Percentiles rank a stretch among this genome's conserved stretches.
phyloP scores from a whole-genome alignment of 257 asterid species.

The Eustoma russellianum region DNA sequence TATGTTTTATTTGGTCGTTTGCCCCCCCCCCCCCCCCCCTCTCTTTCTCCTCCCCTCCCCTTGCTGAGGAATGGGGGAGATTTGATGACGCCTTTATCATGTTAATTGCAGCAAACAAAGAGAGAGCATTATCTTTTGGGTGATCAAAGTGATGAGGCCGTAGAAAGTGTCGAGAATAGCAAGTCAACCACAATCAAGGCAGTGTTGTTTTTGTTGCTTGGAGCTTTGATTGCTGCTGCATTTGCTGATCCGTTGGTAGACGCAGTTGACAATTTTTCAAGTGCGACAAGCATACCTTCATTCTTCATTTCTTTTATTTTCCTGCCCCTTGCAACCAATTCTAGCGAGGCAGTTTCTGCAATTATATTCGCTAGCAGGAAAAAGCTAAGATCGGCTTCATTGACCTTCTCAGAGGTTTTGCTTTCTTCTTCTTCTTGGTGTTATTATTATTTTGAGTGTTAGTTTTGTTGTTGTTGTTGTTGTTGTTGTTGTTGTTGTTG shows the following conservation, averaged over 20 bases:
- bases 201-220: conserved; percentile 2
- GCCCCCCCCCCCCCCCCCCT: not conserved
- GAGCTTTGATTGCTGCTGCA: conserved; percentile 9
- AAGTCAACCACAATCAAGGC: conserved; percentile 6
- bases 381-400: conserved; percentile 4
- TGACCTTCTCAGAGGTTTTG: conserved; percentile 13
- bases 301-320: conserved; percentile 11
- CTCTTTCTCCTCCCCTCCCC: not conserved
- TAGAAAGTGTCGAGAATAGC: conserved; percentile 7
- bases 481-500: too few species aligned
- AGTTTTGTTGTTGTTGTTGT: too few species aligned
- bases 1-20: not conserved
- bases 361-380: conserved; percentile 8
- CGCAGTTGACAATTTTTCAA: conserved; percentile 8
- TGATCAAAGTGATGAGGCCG: conserved; percentile 10
- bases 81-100: not conserved
- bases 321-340: conserved; percentile 4
- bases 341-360: conserved; percentile 9
- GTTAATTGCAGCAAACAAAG: conserved; percentile 12
- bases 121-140: conserved; percentile 9
- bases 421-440: not conserved
- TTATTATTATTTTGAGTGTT: not conserved
- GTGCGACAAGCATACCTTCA: conserved; percentile 7
- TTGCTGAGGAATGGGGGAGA: not conserved
- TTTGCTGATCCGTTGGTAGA: conserved; percentile 13